Evolutionary conservation across 225 moss, liverwort and hornwort species (phyloP).

Genomic region (Antitrichia curtipendula): DNA sequence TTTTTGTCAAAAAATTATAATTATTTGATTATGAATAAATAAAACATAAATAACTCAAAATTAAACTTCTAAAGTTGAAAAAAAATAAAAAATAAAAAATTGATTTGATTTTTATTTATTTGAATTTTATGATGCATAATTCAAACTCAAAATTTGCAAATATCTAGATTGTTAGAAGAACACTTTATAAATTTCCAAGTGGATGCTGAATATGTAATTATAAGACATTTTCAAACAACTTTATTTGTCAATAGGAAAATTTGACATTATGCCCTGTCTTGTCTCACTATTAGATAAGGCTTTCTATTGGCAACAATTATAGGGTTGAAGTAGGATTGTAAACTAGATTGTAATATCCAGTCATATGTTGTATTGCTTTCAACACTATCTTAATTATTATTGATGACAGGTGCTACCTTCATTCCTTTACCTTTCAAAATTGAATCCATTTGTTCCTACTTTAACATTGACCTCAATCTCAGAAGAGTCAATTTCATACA

Average conservation of each 20-base stretch:
- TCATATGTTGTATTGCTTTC: accelerated
- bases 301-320: accelerated
- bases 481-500: neutral
- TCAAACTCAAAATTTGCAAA: neutral
- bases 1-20: accelerated
- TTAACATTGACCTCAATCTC: neutral
- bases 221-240: neutral
- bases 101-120: no score
- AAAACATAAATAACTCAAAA: neutral
- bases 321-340: accelerated
- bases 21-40: neutral
- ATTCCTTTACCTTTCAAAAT: neutral
- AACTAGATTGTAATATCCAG: accelerated
- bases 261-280: neutral
- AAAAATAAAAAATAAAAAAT: no score
- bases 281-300: accelerated
- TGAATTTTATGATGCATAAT: neutral
- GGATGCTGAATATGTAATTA: accelerated
- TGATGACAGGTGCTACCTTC: neutral
- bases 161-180: accelerated
- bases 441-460: no score
- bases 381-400: accelerated
- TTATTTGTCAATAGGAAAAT: neutral
- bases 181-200: neutral
- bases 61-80: neutral